Percentiles rank a stretch among this genome's conserved stretches.
These are phyloP conservation scores for Lumnitzera racemosa DNA, from an alignment of 345 rosid species.

Conservation along the genomic window DNA sequence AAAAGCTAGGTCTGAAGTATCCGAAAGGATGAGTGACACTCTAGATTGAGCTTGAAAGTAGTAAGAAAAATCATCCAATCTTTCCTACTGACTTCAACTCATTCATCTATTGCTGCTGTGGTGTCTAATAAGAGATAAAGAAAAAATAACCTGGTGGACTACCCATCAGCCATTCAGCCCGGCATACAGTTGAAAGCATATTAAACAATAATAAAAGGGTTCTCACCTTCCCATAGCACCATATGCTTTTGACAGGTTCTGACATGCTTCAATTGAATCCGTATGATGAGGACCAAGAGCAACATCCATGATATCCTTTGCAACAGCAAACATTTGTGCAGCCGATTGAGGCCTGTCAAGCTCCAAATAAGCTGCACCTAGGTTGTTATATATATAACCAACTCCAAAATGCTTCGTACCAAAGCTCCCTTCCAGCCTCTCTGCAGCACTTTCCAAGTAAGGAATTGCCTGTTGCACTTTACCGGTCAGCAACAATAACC, in stretches of 20 bases:
- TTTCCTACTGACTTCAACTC: no score
- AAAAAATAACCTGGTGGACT: no score
- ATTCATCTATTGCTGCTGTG: no score
- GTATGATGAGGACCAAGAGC: constrained; percentile 91
- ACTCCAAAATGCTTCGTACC: constrained; percentile 93
- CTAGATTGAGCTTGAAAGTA: no score
- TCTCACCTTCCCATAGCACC: constrained; percentile 72
- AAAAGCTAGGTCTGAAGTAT: no score
- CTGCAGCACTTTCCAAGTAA: constrained; percentile 77
- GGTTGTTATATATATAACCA: constrained; percentile 83
- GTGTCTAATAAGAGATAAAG: no score
- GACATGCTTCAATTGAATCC: constrained; percentile 86
- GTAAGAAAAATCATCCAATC: no score
- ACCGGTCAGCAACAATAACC: constrained; percentile 79
- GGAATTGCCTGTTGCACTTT: constrained; percentile 82
- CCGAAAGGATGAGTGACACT: no score
- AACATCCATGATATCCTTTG: constrained; percentile 89
- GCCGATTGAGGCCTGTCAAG: constrained; percentile 89
- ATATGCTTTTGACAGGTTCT: constrained; percentile 89
- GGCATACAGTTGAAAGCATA: not conserved
- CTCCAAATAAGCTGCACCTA: constrained; percentile 94
- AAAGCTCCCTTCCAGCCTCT: constrained; percentile 79
- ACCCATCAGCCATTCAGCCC: not conserved
- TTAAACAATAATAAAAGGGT: constrained; percentile 8
- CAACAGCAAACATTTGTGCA: constrained; percentile 90